Evolutionary conservation across 1,284 basidiomycete species (phyloP), one percentile per base, ranked within the genome.

Genomic region (Cryptococcus floricola): DNA sequence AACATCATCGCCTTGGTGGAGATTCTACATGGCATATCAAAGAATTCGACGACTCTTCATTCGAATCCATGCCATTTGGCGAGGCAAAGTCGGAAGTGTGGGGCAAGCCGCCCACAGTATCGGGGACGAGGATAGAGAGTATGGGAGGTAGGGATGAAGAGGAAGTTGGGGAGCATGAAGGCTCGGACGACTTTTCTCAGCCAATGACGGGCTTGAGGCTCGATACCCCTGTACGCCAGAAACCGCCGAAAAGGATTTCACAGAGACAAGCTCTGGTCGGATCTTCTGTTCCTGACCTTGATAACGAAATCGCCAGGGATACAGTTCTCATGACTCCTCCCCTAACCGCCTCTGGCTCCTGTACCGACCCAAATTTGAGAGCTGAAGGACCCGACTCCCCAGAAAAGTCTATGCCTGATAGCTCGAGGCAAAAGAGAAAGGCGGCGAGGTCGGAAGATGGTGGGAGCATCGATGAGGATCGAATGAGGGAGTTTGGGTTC

Each of bases 1-100:
- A 34, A 10, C 61, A 55, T 19, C 50, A 53, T 9, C 57, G 52
- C 9, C 65, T 74, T 9, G 67, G 69, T 37, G 70, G 71, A 6
- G 73, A 74, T 52, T 70, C 68, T 2, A 62, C 64, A 53, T 74
- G 68, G 69, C 64, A 63, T 16, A 72, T 74, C 50, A 58, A 70
- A 54, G 59, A 60, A 12, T 73, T 74, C 58, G 71, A 72, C 31
- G 31, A 10, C 6, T 54, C 60, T 49, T 31, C 50, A 5, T 34
- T 42, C n/a, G 25, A 38, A 5, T 12, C 10, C 18, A 18, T n/a
- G 5, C 25, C 18, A 13, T 42, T 42, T n/a, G 45, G 27, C 16
- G 19, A 16, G 5, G 14, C 10, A 23, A 39, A 5, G 4, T 13
- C 42, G 42, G 44, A 31, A 45, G 27, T 44, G 10, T 71, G 68